Conservation (phyloP, 495 filamentous ascomycete species). For the Penicillium daleae region DNA sequence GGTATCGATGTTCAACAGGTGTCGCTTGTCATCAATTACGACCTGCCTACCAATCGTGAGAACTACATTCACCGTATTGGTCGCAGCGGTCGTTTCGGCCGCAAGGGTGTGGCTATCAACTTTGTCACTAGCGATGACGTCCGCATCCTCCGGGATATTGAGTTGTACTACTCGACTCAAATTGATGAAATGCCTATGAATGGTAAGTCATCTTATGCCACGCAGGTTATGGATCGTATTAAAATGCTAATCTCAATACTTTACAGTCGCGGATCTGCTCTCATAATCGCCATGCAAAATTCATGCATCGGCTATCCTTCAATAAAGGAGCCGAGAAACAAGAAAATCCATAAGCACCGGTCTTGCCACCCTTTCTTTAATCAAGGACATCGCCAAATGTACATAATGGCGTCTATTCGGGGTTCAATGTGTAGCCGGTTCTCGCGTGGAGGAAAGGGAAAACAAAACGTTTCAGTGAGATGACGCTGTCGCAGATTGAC, state of each 20-base stretch:
- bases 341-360: not conserved
- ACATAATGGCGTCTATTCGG: not conserved
- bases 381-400: not conserved
- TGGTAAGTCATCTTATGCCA: slow-evolving; percentile 39
- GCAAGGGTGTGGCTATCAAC: slow-evolving; percentile 99
- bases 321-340: slow-evolving; percentile 14
- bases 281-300: slow-evolving; percentile 34
- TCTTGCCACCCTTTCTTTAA: not conserved
- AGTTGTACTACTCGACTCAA: slow-evolving; percentile 96
- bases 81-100: slow-evolving; percentile 91
- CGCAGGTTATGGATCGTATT: not conserved
- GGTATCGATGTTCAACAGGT: slow-evolving; percentile 99
- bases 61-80: slow-evolving; percentile 99
- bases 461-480: slow-evolving; percentile 32
- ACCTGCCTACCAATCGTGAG: slow-evolving; percentile 96
- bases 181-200: slow-evolving; percentile 99
- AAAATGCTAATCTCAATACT: slow-evolving; percentile 14
- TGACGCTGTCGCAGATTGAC: not conserved
- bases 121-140: slow-evolving; percentile 98
- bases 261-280: slow-evolving; percentile 50
- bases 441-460: slow-evolving; percentile 47
- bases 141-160: slow-evolving; percentile 95
- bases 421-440: slow-evolving; percentile 19
- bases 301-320: slow-evolving; percentile 6
- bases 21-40: slow-evolving; percentile 99